Conservation (phyloP, 208 protist genomes). For the Plasmodiophora brassicae region DNA sequence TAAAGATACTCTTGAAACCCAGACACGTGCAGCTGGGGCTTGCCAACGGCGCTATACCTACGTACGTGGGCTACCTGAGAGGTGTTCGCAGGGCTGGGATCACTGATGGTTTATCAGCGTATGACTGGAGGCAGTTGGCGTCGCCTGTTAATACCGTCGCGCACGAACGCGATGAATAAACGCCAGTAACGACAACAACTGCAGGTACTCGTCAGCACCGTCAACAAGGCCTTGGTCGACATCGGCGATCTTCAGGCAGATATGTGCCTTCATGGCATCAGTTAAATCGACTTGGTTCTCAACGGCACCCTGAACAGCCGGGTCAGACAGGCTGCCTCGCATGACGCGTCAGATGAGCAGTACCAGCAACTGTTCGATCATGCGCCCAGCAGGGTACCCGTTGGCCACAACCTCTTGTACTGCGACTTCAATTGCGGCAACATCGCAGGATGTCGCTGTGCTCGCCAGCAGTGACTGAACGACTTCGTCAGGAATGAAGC, state of each 20-base stretch:
- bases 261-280: conserved; percentile 53
- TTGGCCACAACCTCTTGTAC: conserved; percentile 53
- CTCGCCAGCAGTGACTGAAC: neutral
- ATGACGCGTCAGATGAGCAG: too few relatives aligned
- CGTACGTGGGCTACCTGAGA: too few relatives aligned
- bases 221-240: conserved; percentile 68
- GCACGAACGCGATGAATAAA: conserved; percentile 21
- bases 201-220: conserved; percentile 74
- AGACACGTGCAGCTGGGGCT: too few relatives aligned
- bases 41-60: too few relatives aligned
- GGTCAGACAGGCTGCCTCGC: too few relatives aligned
- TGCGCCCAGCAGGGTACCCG: conserved; percentile 64
- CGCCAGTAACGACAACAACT: conserved; percentile 60
- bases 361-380: conserved; percentile 55
- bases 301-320: conserved; percentile 18
- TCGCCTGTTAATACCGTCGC: too few relatives aligned
- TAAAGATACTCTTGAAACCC: too few relatives aligned
- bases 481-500: neutral
- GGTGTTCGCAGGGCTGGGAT: too few relatives aligned
- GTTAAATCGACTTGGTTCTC: conserved; percentile 37
- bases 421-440: conserved; percentile 48
- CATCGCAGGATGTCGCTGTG: neutral
- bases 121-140: too few relatives aligned
- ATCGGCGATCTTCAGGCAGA: conserved; percentile 54
- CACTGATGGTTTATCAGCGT: too few relatives aligned